Conservation (phyloP, 129 eudicot genomes). For the Lonicera japonica region DNA sequence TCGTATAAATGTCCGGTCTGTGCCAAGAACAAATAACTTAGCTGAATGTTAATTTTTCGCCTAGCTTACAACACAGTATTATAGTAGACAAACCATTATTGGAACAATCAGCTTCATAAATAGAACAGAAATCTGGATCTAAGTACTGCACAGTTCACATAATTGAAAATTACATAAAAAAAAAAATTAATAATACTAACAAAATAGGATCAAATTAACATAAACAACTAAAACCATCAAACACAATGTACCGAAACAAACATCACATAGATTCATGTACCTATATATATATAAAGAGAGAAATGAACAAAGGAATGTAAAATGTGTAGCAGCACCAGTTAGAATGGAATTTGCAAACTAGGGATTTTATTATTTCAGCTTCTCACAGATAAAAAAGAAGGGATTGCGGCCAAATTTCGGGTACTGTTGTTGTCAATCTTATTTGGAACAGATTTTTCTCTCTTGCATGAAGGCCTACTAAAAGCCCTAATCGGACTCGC, state of each 20-base stretch:
- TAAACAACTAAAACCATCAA: neutral
- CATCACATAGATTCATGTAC: neutral
- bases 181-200: neutral
- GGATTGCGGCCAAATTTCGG: constrained; percentile 74
- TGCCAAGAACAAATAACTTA: too few species aligned
- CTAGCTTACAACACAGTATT: too few species aligned
- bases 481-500: constrained; percentile 92
- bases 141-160: too few species aligned
- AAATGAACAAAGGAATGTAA: neutral
- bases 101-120: too few species aligned
- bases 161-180: neutral
- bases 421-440: constrained; percentile 24
- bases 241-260: too few species aligned
- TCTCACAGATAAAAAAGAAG: constrained; percentile 71
- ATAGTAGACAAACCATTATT: too few species aligned
- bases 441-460: constrained; percentile 15
- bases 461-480: constrained; percentile 33
- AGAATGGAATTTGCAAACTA: neutral
- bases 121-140: too few species aligned
- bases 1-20: too few species aligned
- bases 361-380: constrained; percentile 25
- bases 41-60: too few species aligned
- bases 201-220: neutral
- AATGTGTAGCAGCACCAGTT: constrained; percentile 1
- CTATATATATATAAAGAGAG: constrained; percentile 1